A percentile compares a stretch with the other conserved stretches of the same genome.
Conservation (phyloP, 1,139 yeast genomes). For the Saccharomycopsis crataegensis region DNA sequence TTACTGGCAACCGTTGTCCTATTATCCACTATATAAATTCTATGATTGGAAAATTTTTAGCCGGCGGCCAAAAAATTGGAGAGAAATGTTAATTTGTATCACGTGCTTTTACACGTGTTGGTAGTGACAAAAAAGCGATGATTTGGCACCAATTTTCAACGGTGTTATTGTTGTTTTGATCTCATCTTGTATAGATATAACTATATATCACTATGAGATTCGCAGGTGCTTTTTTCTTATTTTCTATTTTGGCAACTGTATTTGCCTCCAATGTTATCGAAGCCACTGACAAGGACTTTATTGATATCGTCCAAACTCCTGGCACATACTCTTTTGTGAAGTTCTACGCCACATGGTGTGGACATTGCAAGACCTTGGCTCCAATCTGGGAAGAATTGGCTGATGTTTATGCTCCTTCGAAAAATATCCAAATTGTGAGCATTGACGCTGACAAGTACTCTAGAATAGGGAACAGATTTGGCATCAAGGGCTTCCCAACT, state of each 20-base stretch:
- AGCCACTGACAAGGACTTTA: constrained; percentile 43
- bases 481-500: constrained; percentile 60
- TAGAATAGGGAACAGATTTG: constrained; percentile 46
- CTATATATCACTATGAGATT: neutral
- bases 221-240: no score
- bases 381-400: constrained; percentile 61
- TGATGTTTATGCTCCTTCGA: constrained; percentile 36
- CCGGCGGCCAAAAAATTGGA: no score
- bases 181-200: neutral
- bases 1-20: no score
- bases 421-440: constrained; percentile 47
- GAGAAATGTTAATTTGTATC: no score
- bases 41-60: no score
- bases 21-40: no score
- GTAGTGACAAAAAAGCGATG: no score
- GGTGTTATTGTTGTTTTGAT: neutral
- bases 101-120: no score
- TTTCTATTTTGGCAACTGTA: no score
- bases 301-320: constrained; percentile 44
- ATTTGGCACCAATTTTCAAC: no score
- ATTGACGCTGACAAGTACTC: constrained; percentile 63
- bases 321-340: constrained; percentile 64
- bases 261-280: constrained; percentile 30
- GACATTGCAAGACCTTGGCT: constrained; percentile 62
- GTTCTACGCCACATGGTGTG: constrained; percentile 77